Base-by-base conservation (phyloP, 2,329 filamentous ascomycete species). In the Talaromyces sp. region DNA sequence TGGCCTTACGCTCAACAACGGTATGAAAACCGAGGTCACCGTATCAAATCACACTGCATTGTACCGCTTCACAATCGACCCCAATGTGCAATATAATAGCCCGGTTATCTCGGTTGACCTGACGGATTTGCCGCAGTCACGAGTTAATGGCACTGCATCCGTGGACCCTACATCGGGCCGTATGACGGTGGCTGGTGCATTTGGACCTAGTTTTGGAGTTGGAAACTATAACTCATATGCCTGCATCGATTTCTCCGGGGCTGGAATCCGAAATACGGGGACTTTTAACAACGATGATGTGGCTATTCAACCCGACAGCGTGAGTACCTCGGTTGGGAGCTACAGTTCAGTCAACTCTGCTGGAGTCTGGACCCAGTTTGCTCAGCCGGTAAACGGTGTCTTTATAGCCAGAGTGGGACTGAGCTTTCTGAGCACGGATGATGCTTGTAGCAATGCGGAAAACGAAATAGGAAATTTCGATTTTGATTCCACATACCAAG, bases 391-490 rank as follows among this genome's bases (percentile, higher is more conserved):
- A 0, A 71, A 80, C 51, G 76, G 78, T 2, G 81, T 82, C 1
- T 81, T 92, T 19, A 71, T 83, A 6, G 88, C 82, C 10, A 82
- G 89, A 39, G 86, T 89, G 5, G 88, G 88, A 0, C 77, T 90
- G 9, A 91, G 88, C 65, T 89, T 90, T 71, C 85, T 91, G 67
- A 88, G 85, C 69, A 75, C 77, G 2, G 79, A 82, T 0, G 83
- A 87, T 70, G 89, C 89, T 1, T 93, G 90, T 67, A 70, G 78
- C 6, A 89, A 88, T 68, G 89, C 85, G 0, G 86, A 91, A 71
- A 75, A 69, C 0, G 89, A 92, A 67, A 88, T 91, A 17, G 85
- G 89, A 0, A 73, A 83, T 15, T 89, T 85, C 58, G 83, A 89
- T 68, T 90, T 92, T 63, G 77, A 84, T 0, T 72, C 68, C 2